Conservation (phyloP, 345 rosid genomes). For the Eucalyptus microcorys region DNA sequence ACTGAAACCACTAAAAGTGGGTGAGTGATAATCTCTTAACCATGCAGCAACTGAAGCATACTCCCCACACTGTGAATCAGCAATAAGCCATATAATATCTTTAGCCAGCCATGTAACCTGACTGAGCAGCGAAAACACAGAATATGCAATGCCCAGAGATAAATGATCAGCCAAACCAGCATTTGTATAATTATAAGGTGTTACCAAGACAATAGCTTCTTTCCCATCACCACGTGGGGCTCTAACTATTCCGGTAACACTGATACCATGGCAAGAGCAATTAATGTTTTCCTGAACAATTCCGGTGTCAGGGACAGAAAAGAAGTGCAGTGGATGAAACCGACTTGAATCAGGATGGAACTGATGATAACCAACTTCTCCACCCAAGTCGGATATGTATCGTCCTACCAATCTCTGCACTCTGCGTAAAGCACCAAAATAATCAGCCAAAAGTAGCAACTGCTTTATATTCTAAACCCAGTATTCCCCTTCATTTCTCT, state of each 20-base stretch:
- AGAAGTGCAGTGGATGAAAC: conserved; percentile 76
- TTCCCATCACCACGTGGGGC: conserved; percentile 95
- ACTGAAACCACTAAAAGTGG: conserved; percentile 32
- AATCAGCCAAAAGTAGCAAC: neutral
- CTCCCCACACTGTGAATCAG: conserved; percentile 83
- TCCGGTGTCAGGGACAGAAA: conserved; percentile 41
- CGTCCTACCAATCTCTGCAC: conserved; percentile 39
- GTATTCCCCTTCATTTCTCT: neutral
- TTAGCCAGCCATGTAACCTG: conserved; percentile 91
- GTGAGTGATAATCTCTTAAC: conserved; percentile 78
- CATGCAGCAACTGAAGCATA: conserved; percentile 75
- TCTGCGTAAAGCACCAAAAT: neutral
- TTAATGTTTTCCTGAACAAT: conserved; percentile 27
- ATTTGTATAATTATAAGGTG: conserved; percentile 56
- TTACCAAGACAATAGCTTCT: conserved; percentile 85
- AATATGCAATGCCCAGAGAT: conserved; percentile 55
- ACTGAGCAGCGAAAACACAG: conserved; percentile 72
- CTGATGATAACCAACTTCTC: conserved; percentile 76
- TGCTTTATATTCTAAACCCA: neutral
- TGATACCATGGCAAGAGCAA: conserved; percentile 47
- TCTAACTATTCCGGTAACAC: conserved; percentile 58
- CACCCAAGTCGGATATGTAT: conserved; percentile 66
- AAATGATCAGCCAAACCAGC: conserved; percentile 32
- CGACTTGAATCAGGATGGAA: conserved; percentile 46
- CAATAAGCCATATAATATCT: conserved; percentile 81